Evolutionary conservation across 2,329 filamentous ascomycete species (phyloP).

Genomic region (Botrytis galanthina): DNA sequence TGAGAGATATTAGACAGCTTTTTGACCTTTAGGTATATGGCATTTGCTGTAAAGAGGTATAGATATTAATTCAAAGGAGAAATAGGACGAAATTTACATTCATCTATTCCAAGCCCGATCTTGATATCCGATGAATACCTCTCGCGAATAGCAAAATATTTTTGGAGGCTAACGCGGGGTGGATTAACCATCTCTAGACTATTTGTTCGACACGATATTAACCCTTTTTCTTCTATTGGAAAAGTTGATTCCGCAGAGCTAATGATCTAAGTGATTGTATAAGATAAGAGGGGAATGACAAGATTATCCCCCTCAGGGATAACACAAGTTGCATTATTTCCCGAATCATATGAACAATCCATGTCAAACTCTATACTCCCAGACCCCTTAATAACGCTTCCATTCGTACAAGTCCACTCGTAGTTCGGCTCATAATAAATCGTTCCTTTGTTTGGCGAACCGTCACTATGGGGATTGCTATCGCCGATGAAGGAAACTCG

Average conservation of each 20-base stretch:
- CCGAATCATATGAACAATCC: conserved; percentile 1
- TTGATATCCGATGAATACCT: background rate
- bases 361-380: background rate
- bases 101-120: background rate
- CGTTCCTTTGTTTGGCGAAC: background rate
- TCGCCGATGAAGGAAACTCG: background rate
- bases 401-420: conserved; percentile 6
- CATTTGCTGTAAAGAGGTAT: background rate
- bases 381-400: background rate
- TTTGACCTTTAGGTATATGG: conserved; percentile 58
- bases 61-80: background rate
- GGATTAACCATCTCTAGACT: background rate
- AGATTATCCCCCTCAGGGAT: background rate
- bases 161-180: background rate
- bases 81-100: background rate
- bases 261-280: background rate
- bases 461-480: background rate
- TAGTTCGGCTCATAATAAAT: background rate
- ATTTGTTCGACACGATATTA: background rate
- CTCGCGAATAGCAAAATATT: background rate
- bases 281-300: background rate
- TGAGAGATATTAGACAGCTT: conserved; percentile 73
- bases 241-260: background rate
- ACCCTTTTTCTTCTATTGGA: background rate
- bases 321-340: background rate